Base-by-base conservation (phyloP, 2,329 filamentous ascomycete species). In the Paecilomyces sp. region DNA sequence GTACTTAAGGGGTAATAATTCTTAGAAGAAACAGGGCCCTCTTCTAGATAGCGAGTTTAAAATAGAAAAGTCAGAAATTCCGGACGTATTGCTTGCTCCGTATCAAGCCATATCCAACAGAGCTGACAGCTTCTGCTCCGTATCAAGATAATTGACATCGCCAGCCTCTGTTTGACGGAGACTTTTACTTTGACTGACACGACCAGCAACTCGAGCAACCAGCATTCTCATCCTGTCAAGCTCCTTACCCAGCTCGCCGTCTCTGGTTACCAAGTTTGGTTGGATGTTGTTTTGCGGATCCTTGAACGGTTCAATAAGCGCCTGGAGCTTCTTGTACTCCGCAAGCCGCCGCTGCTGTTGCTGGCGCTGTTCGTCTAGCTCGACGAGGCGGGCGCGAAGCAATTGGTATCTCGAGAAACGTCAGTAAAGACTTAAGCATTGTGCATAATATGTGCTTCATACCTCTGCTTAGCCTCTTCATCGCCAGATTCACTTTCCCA, bases 241-340 rank as follows among this genome's bases (percentile, higher is more conserved):
- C 65, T 84, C 82, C 15, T 74, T 70, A 12, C 74, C 73, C 56
- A 85, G 69, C 59, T 80, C 79, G 11, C 79, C 78, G 65, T 84
- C 80, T 56, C 75, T 74, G 34, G 79, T 81, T 33, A 82, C 76
- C 25, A 85, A 70, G 62, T 84, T 84, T 1, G 82, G 81, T 63
- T 85, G 82, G 50, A 85, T 77, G 56, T 77, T 80, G 47, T 76
- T 70, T 61, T 77, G 76, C 0, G 82, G 79, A 28, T 80, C 71
- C 31, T 76, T 68, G 58, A 83, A 82, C 1, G 82, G 81, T 59
- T 78, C 75, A 3, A 85, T 68, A 31, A 83, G 68, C 22, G 65
- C 66, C 47, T 77, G 72, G 9, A 85, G 66, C 28, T 77, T 76
- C 36, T 74, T 75, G 47, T 82, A 77, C 57, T 79, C 78, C 57